Percentiles rank a stretch among this genome's conserved stretches.
These are phyloP conservation scores for Fennellomyces sp. DNA, from an alignment of 371 early-diverging fungal genomes.

Conservation along the genomic window DNA sequence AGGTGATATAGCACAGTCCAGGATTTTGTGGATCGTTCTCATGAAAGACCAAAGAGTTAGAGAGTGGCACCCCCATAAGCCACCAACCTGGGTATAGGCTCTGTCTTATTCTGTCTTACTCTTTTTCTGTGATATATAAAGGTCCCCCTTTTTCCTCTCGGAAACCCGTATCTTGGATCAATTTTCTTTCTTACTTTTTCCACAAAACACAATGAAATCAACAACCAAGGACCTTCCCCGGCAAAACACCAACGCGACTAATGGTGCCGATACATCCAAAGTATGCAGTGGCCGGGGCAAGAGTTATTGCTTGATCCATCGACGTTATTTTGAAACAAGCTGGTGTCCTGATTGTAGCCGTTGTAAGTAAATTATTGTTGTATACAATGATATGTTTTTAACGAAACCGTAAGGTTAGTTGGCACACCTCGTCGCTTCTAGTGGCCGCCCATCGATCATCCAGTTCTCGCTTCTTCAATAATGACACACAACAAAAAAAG, in stretches of 20 bases:
- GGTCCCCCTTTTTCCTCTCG: background rate
- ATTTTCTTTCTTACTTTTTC: background rate
- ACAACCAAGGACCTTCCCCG: background rate
- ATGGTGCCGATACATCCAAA: background rate
- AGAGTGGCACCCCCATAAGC: conserved; percentile 2
- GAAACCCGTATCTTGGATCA: background rate
- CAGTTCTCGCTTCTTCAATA: too few species aligned
- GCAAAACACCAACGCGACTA: background rate
- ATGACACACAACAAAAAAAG: too few species aligned
- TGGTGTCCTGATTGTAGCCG: conserved; percentile 28
- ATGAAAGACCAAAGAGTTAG: background rate
- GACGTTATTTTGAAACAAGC: conserved; percentile 25
- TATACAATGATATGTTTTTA: conserved; percentile 1
- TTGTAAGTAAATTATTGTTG: conserved; percentile 8
- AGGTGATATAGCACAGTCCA: conserved; percentile 5
- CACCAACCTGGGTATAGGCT: conserved; percentile 1
- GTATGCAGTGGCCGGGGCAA: conserved; percentile 18
- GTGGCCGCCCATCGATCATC: too few species aligned
- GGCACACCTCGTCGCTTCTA: too few species aligned
- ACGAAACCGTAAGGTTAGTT: too few species aligned
- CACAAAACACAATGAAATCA: background rate
- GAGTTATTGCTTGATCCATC: conserved; percentile 25
- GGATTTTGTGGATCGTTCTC: conserved; percentile 5
- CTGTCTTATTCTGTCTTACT: background rate
- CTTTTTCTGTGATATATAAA: background rate